These are phyloP conservation scores for Chrysoporthe deuterocubensis DNA, from an alignment of 2,329 filamentous ascomycete genomes.

Conservation along the genomic window DNA sequence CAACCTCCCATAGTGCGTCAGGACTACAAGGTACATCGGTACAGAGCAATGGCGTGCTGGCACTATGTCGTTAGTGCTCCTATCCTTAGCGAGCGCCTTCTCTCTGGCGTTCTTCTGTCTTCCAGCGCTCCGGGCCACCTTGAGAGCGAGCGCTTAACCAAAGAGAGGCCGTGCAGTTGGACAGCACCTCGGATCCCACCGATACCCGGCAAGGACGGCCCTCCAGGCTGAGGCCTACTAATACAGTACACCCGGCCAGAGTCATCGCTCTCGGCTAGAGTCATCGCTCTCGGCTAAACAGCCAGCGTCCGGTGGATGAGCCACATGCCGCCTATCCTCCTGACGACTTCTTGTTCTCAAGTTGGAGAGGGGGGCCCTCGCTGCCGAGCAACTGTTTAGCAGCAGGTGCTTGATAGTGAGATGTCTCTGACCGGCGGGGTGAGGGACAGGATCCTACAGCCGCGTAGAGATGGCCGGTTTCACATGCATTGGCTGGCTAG, in stretches of 20 bases:
- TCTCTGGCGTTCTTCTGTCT: not conserved
- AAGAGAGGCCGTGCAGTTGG: too few species aligned
- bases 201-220: too few species aligned
- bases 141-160: too few species aligned
- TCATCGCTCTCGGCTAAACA: not conserved
- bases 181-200: too few species aligned
- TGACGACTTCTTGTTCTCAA: not conserved
- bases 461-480: not conserved
- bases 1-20: too few species aligned
- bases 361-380: not conserved
- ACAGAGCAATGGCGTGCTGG: not conserved
- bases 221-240: not conserved
- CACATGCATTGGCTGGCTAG: slow-evolving; percentile 1
- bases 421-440: not conserved
- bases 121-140: too few species aligned
- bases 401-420: not conserved
- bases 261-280: not conserved
- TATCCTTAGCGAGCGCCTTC: not conserved
- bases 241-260: not conserved
- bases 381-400: not conserved
- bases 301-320: not conserved
- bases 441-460: not conserved
- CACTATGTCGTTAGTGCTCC: slow-evolving; percentile 6
- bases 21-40: too few species aligned
- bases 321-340: not conserved